Evolutionary conservation across 192 early-diverging fungal genomes (phyloP), one percentile per base, ranked within the genome.

Genomic region (Chytriomyces sp.): DNA sequence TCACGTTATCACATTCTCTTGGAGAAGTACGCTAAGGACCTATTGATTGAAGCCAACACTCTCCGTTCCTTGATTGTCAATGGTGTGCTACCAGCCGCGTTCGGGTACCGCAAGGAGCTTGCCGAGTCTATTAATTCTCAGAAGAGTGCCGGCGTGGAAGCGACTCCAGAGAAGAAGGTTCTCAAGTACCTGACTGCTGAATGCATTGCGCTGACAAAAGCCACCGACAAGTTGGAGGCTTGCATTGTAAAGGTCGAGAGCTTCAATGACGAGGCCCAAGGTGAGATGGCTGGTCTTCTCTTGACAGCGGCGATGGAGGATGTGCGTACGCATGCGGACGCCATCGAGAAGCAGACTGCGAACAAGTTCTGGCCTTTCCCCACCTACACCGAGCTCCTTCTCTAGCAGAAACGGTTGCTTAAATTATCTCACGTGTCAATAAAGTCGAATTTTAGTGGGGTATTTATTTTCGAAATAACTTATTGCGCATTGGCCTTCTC

Each of bases 21-120:
- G 78, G 96, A 99, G 86, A 95, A 94, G 82, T 99, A 98, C 78
- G 89, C 90, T 82, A 99, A 99, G 91, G 96, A 99, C 81, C 77
- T 97, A 30, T 64, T 91, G 41, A 94, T 98, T 64, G 97, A 99
- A 85, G 92, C 91, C 59, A 87, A 90, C 78, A 96, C 97, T 34
- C 85, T 99, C 75, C 77, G 85, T 59, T 83, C 83, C 76, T 87
- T 99, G 82, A 72, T 95, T 52, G 76, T 81, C 62, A 91, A 93
- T 73, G 90, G 91, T 70, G 90, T 99, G 52, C 84, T 99, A 56
- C 97, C 97, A 31, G 89, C 93, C 25, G 90, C 89, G 14, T 94
- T 91, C 73, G 79, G 86, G 52, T 98, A 93, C 91, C 90, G 95
- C 81, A 92, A 92, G 81, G 84, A 87, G 25, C 77, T 99, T 33